Conservation (phyloP, 2,329 filamentous ascomycete species). For the Ampelomyces quisqualis region DNA sequence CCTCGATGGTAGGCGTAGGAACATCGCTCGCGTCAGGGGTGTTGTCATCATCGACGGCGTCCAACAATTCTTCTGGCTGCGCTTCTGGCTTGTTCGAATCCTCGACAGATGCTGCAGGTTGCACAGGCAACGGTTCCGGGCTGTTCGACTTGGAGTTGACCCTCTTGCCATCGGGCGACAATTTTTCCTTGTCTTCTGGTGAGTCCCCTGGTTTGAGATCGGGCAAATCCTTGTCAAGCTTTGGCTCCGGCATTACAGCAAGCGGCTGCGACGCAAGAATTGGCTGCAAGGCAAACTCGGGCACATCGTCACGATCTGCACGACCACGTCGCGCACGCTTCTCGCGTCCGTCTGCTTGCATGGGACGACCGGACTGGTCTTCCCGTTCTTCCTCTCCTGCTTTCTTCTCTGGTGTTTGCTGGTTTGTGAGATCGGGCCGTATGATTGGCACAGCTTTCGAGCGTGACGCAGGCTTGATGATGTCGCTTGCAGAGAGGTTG, state of each 20-base stretch:
- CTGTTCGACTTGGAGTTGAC: slow-evolving; percentile 31
- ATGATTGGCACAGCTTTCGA: slow-evolving; percentile 85
- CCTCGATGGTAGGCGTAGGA: slow-evolving; percentile 34
- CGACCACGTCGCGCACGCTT: slow-evolving; percentile 71
- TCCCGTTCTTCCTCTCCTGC: slow-evolving; percentile 47
- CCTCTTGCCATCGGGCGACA: slow-evolving; percentile 31
- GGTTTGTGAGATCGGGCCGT: slow-evolving; percentile 54
- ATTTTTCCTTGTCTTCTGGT: slow-evolving; percentile 42
- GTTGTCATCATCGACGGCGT: slow-evolving; percentile 18
- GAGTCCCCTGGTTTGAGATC: slow-evolving; percentile 24
- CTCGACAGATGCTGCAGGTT: slow-evolving; percentile 9
- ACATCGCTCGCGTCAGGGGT: slow-evolving; percentile 33
- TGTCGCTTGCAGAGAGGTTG: slow-evolving; percentile 61
- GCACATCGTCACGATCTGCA: slow-evolving; percentile 70
- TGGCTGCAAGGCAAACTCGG: slow-evolving; percentile 64
- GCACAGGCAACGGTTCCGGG: slow-evolving; percentile 24
- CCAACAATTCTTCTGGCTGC: slow-evolving; percentile 20
- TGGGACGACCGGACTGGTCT: slow-evolving; percentile 61
- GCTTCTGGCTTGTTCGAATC: slow-evolving; percentile 13
- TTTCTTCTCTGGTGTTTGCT: slow-evolving; percentile 49
- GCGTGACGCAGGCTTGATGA: slow-evolving; percentile 66
- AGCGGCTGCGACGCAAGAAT: slow-evolving; percentile 43
- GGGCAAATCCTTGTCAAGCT: slow-evolving; percentile 23
- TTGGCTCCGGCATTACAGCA: slow-evolving; percentile 28
- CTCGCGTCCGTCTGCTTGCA: slow-evolving; percentile 65